These are phyloP conservation scores for Henckelia pumila DNA, from an alignment of 257 asterid genomes.

Conservation along the genomic window DNA sequence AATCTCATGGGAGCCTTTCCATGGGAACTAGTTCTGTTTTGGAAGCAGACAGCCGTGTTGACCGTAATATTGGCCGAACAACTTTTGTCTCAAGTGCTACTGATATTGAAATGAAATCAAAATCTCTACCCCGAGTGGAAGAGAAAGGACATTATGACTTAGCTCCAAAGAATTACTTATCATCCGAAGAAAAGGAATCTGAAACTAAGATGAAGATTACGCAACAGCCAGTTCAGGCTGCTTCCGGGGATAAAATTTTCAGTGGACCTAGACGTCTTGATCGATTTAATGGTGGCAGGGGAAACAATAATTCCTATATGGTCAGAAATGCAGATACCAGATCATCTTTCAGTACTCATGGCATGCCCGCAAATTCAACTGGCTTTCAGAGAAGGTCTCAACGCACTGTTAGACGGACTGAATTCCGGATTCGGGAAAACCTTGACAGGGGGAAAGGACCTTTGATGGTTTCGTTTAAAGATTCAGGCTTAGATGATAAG, in stretches of 20 bases:
- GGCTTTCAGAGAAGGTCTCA: slow-evolving; percentile 74
- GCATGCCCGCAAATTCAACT: slow-evolving; percentile 43
- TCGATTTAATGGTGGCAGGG: slow-evolving; percentile 52
- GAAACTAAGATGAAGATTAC: slow-evolving; percentile 38
- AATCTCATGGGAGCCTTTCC: slow-evolving; percentile 36
- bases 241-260: slow-evolving; percentile 42
- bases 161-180: slow-evolving; percentile 32
- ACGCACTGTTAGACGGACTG: slow-evolving; percentile 67
- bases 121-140: slow-evolving; percentile 39
- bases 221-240: slow-evolving; percentile 37
- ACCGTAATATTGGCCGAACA: slow-evolving; percentile 22
- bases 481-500: slow-evolving; percentile 43
- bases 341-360: slow-evolving; percentile 44
- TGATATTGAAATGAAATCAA: slow-evolving; percentile 37
- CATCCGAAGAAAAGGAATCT: slow-evolving; percentile 41
- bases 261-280: slow-evolving; percentile 51
- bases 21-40: slow-evolving; percentile 30
- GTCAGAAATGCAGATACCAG: slow-evolving; percentile 55
- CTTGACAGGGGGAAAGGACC: slow-evolving; percentile 53
- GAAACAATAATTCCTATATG: slow-evolving; percentile 65
- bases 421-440: slow-evolving; percentile 76
- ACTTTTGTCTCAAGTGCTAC: slow-evolving; percentile 31
- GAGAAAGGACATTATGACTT: slow-evolving; percentile 37
- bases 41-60: slow-evolving; percentile 31
- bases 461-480: slow-evolving; percentile 33